Conservation (phyloP, 1,139 yeast genomes). For the Yamadazyma trypodendri region DNA sequence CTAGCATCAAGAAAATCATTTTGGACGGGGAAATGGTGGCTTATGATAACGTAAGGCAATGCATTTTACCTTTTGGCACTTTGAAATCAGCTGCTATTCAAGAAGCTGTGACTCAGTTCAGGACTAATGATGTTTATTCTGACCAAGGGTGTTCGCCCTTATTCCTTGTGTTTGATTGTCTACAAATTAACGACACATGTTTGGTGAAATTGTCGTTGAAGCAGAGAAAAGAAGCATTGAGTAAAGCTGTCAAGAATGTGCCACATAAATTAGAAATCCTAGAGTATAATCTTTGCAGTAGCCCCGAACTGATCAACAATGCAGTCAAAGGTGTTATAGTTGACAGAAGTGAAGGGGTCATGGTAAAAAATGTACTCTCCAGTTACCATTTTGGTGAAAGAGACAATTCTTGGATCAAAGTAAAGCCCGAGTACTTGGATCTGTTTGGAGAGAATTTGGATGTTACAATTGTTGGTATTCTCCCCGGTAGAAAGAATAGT, state of each 20-base stretch:
- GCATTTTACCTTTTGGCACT: slow-evolving; percentile 75
- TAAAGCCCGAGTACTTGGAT: slow-evolving; percentile 86
- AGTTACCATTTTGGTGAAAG: slow-evolving; percentile 62
- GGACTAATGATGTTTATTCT: slow-evolving; percentile 36
- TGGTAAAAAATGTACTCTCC: slow-evolving; percentile 65
- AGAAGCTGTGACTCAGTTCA: slow-evolving; percentile 44
- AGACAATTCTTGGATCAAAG: slow-evolving; percentile 71
- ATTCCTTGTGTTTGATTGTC: slow-evolving; percentile 68
- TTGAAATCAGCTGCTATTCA: slow-evolving; percentile 69
- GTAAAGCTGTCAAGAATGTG: slow-evolving; percentile 45
- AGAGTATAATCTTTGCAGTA: slow-evolving; percentile 40
- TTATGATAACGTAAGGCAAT: slow-evolving; percentile 62
- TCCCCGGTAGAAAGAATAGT: slow-evolving; percentile 70
- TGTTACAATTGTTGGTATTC: slow-evolving; percentile 73
- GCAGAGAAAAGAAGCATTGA: slow-evolving; percentile 55
- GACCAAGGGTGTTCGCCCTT: slow-evolving; percentile 54
- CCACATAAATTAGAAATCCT: slow-evolving; percentile 59
- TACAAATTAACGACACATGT: slow-evolving; percentile 64
- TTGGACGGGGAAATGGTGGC: slow-evolving; percentile 96
- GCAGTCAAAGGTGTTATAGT: slow-evolving; percentile 65
- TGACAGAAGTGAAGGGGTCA: slow-evolving; percentile 76
- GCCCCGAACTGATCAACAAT: slow-evolving; percentile 51
- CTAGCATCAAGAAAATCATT: slow-evolving; percentile 48
- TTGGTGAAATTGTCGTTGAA: slow-evolving; percentile 54
- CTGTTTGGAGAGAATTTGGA: slow-evolving; percentile 89